These are phyloP conservation scores for Acanthamoeba sp. DNA, from an alignment of 208 protist species.

Conservation along the genomic window DNA sequence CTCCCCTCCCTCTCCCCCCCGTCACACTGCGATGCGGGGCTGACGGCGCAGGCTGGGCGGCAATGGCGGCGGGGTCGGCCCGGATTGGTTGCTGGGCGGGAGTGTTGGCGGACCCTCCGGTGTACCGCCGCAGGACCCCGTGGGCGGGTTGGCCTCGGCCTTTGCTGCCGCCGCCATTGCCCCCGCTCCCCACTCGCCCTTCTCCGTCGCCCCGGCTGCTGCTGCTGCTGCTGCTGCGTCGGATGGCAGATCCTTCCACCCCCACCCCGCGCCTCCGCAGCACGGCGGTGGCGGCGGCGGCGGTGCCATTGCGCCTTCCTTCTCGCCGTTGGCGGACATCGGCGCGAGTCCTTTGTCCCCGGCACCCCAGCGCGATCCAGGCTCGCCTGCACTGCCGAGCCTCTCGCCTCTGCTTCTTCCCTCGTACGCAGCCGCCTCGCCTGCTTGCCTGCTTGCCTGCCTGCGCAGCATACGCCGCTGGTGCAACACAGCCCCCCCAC, in stretches of 20 bases:
- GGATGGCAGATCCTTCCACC: neutral
- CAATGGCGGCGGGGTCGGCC: neutral
- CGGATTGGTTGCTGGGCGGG: conserved; percentile 1
- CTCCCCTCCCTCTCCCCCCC: too few relatives aligned
- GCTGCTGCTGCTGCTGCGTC: neutral
- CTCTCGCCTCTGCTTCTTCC: neutral
- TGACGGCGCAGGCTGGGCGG: too few relatives aligned
- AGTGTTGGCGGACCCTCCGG: neutral
- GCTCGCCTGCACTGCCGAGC: neutral
- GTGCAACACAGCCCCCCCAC: neutral
- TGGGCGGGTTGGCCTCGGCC: neutral
- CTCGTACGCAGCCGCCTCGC: neutral
- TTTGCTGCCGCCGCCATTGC: neutral
- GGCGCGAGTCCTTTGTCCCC: neutral
- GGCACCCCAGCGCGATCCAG: neutral
- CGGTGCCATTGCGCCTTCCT: too few relatives aligned
- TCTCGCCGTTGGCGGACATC: too few relatives aligned
- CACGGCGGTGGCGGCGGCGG: neutral
- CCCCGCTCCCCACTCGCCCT: neutral
- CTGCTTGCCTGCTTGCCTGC: too few relatives aligned
- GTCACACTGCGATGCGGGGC: too few relatives aligned
- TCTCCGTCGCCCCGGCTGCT: neutral
- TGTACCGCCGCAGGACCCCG: neutral
- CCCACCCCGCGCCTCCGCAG: neutral
- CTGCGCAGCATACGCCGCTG: neutral